Percentiles rank a stretch among this genome's conserved stretches.
Evolutionary conservation across 208 protist genomes (phyloP).

Genomic region (Trypanosoma vivax): DNA sequence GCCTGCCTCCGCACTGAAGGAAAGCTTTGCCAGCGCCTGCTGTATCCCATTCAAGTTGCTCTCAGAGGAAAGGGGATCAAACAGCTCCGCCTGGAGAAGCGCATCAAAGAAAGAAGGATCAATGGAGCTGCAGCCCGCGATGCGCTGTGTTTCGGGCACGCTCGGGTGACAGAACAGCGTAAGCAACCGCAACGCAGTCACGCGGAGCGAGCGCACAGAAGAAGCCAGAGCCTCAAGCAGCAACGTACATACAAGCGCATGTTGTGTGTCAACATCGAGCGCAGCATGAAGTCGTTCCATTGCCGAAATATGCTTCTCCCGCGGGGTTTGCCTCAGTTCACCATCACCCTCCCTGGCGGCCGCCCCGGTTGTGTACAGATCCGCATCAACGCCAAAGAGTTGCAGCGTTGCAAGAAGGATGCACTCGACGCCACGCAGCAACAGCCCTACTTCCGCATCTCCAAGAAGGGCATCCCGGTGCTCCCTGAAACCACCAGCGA

Average conservation of each 20-base stretch:
- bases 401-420: slow-evolving; percentile 48
- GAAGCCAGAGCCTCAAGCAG: slow-evolving; percentile 66
- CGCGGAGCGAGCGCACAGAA: slow-evolving; percentile 52
- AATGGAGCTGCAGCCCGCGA: slow-evolving; percentile 21
- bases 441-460: slow-evolving; percentile 31
- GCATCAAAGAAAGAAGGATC: slow-evolving; percentile 30
- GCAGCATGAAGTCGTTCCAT: slow-evolving; percentile 27
- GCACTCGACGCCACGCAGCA: slow-evolving; percentile 62
- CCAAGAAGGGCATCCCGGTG: neutral
- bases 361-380: slow-evolving; percentile 2
- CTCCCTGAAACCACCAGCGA: slow-evolving; percentile 37
- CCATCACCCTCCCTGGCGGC: neutral
- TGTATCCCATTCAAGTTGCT: slow-evolving; percentile 64
- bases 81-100: slow-evolving; percentile 45
- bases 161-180: slow-evolving; percentile 44
- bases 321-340: neutral
- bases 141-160: slow-evolving; percentile 8
- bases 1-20: slow-evolving; percentile 49
- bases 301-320: slow-evolving; percentile 8
- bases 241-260: slow-evolving; percentile 39
- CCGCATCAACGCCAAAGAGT: slow-evolving; percentile 27
- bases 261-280: slow-evolving; percentile 35
- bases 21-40: slow-evolving; percentile 49
- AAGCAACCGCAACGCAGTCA: slow-evolving; percentile 62
- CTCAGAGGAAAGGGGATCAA: slow-evolving; percentile 63